A percentile compares a stretch with the other conserved stretches of the same genome.
These are phyloP conservation scores for Tetraselmis striata DNA, from an alignment of 139 green algal species.

Conservation along the genomic window DNA sequence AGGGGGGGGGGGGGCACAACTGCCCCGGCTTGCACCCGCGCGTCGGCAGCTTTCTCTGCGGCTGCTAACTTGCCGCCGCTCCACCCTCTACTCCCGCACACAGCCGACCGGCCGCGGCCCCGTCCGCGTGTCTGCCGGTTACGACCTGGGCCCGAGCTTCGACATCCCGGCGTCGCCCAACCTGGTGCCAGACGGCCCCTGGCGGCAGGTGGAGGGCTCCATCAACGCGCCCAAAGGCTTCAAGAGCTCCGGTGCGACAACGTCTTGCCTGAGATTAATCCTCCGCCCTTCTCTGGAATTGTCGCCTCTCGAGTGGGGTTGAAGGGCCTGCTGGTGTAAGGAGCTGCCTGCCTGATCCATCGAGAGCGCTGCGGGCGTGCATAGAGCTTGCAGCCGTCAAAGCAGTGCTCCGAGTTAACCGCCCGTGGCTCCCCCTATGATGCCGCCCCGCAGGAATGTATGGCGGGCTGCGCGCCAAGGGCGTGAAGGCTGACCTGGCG, in stretches of 20 bases:
- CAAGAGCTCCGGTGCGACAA: constrained; percentile 56
- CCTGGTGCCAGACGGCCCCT: constrained; percentile 81
- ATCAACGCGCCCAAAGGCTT: constrained; percentile 85
- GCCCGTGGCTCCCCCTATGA: too few relatives aligned
- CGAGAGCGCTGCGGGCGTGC: background rate
- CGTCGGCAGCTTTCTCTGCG: too few relatives aligned
- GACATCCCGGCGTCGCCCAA: constrained; percentile 76
- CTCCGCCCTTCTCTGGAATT: background rate
- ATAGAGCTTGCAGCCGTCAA: too few relatives aligned
- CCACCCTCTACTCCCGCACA: too few relatives aligned
- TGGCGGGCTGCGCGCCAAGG: constrained; percentile 65
- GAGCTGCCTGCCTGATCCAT: background rate
- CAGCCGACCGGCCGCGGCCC: too few relatives aligned
- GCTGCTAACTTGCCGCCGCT: too few relatives aligned
- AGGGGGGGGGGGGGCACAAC: too few relatives aligned
- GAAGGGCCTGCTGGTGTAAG: too few relatives aligned
- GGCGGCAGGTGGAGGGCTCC: constrained; percentile 75
- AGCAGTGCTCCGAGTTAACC: too few relatives aligned
- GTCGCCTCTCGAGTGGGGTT: too few relatives aligned
- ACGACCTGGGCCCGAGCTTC: constrained; percentile 28
- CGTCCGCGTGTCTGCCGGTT: background rate
- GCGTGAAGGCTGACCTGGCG: constrained; percentile 85
- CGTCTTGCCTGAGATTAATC: background rate
- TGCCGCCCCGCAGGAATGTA: constrained; percentile 60
- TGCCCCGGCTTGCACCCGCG: too few relatives aligned